Evolutionary conservation across 2,329 filamentous ascomycete genomes (phyloP), one percentile per base, ranked within the genome.

Genomic region (Exophiala xenobiotica): DNA sequence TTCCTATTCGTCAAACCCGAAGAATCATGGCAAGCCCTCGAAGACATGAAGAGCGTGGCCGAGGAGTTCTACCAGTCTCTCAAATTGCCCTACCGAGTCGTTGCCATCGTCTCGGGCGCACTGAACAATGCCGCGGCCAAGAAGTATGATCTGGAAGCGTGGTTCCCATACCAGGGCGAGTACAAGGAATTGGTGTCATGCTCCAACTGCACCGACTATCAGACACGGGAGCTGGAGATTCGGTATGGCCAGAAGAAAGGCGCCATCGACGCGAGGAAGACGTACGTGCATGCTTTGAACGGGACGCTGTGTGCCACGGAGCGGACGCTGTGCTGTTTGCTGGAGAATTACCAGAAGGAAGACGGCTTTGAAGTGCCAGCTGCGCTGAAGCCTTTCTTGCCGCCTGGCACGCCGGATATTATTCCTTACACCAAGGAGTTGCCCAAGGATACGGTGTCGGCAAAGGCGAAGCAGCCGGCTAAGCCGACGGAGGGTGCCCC

Each of bases 111-210:
- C 51, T 96, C 90, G n/a, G 92, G 92, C 3, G 93, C 93, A 0
- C 75, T 99, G 64, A 96, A 95, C 74, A 95, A 91, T 63, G 87
- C 87, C 1, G 86, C 86, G 3, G 78, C 89, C 22, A 96, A 96
- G 80, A 99, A 99, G 74, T 91, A 86, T 68, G 93, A 99, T 66
- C 79, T 99, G 18, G 93, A 99, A 70, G 92, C 93, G 2, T 95
- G 90, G 89, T 96, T 95, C 71, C 90, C 90, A 12, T 95, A 88
- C 78, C 91, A 97, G 71, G 87, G 87, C 64, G 93, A 97, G 73
- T 99, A 97, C 80, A 97, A 97, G 75, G 93, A 97, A 75, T 82
- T 99, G 22, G 93, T 97, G 44, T 95, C 89, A 16, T 96, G 91
- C 80, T 95, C 90, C 56, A 99, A 99, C 75, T 99, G 93, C 77